Conservation (phyloP, 2,329 filamentous ascomycete species). For the Nigrospora sphaerica region DNA sequence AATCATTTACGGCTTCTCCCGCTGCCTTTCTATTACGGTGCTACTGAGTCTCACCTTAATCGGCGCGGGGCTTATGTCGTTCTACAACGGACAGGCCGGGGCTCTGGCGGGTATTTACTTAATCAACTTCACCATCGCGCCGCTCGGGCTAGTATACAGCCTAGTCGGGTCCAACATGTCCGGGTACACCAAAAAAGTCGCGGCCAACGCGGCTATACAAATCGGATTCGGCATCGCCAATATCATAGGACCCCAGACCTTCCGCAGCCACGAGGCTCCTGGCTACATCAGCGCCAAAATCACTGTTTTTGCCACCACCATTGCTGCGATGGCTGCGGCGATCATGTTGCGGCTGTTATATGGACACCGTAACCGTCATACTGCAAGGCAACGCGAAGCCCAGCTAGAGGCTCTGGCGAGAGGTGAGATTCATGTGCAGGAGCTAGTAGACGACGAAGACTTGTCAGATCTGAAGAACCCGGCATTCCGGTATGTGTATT, state of each 20-base stretch:
- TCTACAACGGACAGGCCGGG: slow-evolving; percentile 16
- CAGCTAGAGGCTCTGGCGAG: slow-evolving; percentile 6
- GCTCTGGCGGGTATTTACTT: slow-evolving; percentile 30
- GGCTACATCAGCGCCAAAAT: slow-evolving; percentile 47
- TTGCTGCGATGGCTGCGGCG: not conserved
- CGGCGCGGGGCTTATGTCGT: slow-evolving; percentile 29
- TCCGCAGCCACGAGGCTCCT: slow-evolving; percentile 43
- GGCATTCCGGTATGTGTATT: slow-evolving; percentile 10
- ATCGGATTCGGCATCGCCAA: slow-evolving; percentile 40
- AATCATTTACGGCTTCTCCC: slow-evolving; percentile 4
- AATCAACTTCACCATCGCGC: slow-evolving; percentile 27
- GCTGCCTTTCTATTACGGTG: slow-evolving; percentile 12
- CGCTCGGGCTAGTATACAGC: slow-evolving; percentile 26
- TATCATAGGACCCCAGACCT: slow-evolving; percentile 35
- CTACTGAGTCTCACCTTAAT: slow-evolving; percentile 24
- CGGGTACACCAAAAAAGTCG: slow-evolving; percentile 28
- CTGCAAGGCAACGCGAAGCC: slow-evolving; percentile 1
- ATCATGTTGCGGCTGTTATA: slow-evolving; percentile 16
- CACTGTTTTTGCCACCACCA: slow-evolving; percentile 40
- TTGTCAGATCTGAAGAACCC: slow-evolving; percentile 8
- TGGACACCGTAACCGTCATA: slow-evolving; percentile 10
- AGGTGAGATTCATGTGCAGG: slow-evolving; percentile 1
- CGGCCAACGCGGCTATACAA: slow-evolving; percentile 24
- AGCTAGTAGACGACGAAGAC: slow-evolving; percentile 3
- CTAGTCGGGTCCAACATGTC: slow-evolving; percentile 15